Evolutionary conservation across 108 stramenopile genomes (phyloP).

Genomic region (Schizochytrium sp.): DNA sequence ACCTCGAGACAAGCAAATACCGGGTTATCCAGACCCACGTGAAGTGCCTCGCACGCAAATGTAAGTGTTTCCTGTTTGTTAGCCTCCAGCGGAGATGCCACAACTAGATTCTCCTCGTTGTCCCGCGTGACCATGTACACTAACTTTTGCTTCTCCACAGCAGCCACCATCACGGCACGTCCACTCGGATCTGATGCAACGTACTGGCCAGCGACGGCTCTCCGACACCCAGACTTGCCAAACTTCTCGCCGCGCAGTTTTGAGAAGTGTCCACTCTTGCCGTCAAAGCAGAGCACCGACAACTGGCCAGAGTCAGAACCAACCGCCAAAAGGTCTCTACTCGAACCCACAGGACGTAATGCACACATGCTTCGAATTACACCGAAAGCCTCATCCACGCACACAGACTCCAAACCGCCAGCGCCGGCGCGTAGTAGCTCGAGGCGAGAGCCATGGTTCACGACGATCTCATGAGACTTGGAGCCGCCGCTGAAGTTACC

Average conservation of each 20-base stretch:
- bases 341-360: slow-evolving; percentile 84
- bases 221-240: slow-evolving; percentile 85
- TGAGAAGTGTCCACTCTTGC: slow-evolving; percentile 57
- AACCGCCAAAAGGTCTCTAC: slow-evolving; percentile 89
- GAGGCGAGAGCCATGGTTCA: slow-evolving; percentile 62
- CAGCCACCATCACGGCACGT: slow-evolving; percentile 86
- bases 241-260: slow-evolving; percentile 69
- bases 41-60: slow-evolving; percentile 87
- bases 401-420: slow-evolving; percentile 28
- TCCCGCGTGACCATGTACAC: slow-evolving; percentile 95
- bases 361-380: slow-evolving; percentile 80
- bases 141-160: slow-evolving; percentile 95
- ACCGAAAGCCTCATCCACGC: slow-evolving; percentile 79
- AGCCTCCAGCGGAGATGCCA: slow-evolving; percentile 94
- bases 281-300: slow-evolving; percentile 84
- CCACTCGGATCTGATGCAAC: slow-evolving; percentile 93
- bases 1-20: slow-evolving; percentile 94
- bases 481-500: slow-evolving; percentile 45
- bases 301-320: slow-evolving; percentile 89
- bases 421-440: slow-evolving; percentile 64
- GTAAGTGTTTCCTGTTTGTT: slow-evolving; percentile 87
- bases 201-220: slow-evolving; percentile 96
- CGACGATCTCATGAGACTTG: slow-evolving; percentile 67
- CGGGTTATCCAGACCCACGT: slow-evolving; percentile 98
- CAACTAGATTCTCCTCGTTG: slow-evolving; percentile 80